Base-by-base conservation (phyloP, 768 basidiomycete genomes). In the Lactarius sanguifluus region DNA sequence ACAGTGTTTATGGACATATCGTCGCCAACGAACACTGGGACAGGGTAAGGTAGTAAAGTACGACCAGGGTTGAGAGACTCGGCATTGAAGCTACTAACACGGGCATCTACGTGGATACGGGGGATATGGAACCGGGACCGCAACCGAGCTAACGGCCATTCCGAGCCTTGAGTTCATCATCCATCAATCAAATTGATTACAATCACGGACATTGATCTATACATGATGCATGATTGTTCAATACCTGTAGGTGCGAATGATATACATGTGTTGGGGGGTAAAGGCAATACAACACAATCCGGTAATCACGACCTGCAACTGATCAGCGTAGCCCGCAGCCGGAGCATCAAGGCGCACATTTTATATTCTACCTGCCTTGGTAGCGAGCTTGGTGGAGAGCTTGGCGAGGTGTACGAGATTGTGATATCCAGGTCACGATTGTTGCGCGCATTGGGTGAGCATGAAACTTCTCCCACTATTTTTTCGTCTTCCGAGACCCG, bases 391-490 rank as follows among this genome's bases (percentile, higher is more conserved):
- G 68, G 67, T 56, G 69, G 59, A 32, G 71, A 76, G 57, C 68
- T 74, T 32, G 68, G 71, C 64, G 70, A 54, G 62, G 81, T 78
- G 38, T 95, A 97, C 62, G 84, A 79, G 72, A 98, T 84, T 28
- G 77, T 77, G 76, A 99, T 98, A 76, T 98, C 97, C 55, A 99
- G 82, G 74, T 99, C 97, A 56, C 97, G 90, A 76, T 92, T 92
- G 80, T 99, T 99, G 71, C 91, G 86, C 56, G 83, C 82, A 77
- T 99, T 99, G 25, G 97, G 97, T 5, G 89, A 85, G 75, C 95
- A 96, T 20, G 83, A 76, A 50, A 99, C 76, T 47, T 68, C 77
- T 54, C 97, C 97, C 23, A 76, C 77, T 76, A 99, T 86, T 59
- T 79, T 77, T 75, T 98, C 88, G 62, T 88, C 90, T 70, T 87